Percentiles rank a stretch among this genome's conserved stretches.
These are phyloP conservation scores for Paramyrothecium sp. DNA, from an alignment of 2,329 filamentous ascomycete species.

Conservation along the genomic window DNA sequence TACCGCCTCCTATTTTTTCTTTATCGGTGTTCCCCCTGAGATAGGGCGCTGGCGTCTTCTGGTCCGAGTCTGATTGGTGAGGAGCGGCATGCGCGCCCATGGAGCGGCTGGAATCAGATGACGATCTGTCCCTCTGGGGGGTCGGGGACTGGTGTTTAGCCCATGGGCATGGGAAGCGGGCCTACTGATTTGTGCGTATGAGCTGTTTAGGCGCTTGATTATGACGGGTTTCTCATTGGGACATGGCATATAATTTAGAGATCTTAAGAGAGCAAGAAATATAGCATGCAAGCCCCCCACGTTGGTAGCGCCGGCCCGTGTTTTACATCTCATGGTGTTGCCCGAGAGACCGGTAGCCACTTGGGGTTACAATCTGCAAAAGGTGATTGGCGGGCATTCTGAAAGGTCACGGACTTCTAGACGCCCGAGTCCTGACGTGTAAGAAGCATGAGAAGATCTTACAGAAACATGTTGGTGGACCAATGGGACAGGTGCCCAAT, in stretches of 20 bases:
- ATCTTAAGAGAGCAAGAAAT: constrained; percentile 20
- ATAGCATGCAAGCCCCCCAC: neutral
- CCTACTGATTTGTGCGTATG: neutral
- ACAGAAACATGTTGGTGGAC: neutral
- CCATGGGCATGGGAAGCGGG: too few species aligned
- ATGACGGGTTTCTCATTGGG: neutral
- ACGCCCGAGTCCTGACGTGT: neutral
- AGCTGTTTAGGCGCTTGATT: neutral
- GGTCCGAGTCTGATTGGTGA: constrained; percentile 6
- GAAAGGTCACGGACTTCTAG: neutral
- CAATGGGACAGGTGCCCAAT: too few species aligned
- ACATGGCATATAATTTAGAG: constrained; percentile 19
- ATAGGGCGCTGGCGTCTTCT: constrained; percentile 31
- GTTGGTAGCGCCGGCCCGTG: neutral
- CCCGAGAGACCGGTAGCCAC: too few species aligned
- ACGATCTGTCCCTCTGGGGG: neutral
- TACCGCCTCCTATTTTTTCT: too few species aligned
- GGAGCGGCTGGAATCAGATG: constrained; percentile 8
- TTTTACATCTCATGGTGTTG: neutral
- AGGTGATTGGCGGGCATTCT: too few species aligned
- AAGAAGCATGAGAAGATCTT: neutral
- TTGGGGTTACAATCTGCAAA: too few species aligned
- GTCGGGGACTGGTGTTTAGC: too few species aligned
- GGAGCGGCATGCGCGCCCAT: neutral
- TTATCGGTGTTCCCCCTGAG: constrained; percentile 20